These are phyloP conservation scores for Candida easanensis DNA, from an alignment of 805 yeast species.

Conservation along the genomic window DNA sequence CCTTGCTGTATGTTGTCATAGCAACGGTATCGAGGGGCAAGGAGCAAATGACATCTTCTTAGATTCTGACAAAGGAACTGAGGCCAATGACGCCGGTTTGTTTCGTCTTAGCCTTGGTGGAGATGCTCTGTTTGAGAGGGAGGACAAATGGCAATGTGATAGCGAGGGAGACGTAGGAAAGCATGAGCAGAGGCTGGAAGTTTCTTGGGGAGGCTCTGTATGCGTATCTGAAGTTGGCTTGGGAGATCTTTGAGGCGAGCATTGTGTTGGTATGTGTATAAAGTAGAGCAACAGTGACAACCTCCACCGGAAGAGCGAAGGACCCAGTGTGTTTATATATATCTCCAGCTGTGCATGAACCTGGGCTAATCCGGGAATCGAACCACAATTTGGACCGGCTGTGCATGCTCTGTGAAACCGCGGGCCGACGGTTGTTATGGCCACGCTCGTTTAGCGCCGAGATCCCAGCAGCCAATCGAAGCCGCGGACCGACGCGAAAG, in stretches of 20 bases:
- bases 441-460: not conserved
- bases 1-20: too few species aligned
- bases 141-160: slow-evolving; percentile 23
- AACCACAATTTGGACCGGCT: slow-evolving; percentile 1
- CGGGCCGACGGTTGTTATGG: not conserved
- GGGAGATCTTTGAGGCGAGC: slow-evolving; percentile 16
- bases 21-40: not conserved
- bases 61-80: slow-evolving; percentile 20
- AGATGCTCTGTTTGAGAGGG: slow-evolving; percentile 19
- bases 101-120: slow-evolving; percentile 5
- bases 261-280: slow-evolving; percentile 4
- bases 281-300: not conserved
- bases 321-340: not conserved
- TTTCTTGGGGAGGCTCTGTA: slow-evolving; percentile 4
- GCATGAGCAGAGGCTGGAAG: slow-evolving; percentile 24
- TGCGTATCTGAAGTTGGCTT: slow-evolving; percentile 21
- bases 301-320: not conserved
- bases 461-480: not conserved
- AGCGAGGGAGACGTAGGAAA: slow-evolving; percentile 23
- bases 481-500: not conserved
- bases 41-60: not conserved
- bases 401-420: not conserved
- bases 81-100: slow-evolving; percentile 19
- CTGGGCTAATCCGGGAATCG: not conserved
- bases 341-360: not conserved